Evolutionary conservation across 2,329 filamentous ascomycete genomes (phyloP), one percentile per base, ranked within the genome.

Genomic region (Seiridium unicorne): DNA sequence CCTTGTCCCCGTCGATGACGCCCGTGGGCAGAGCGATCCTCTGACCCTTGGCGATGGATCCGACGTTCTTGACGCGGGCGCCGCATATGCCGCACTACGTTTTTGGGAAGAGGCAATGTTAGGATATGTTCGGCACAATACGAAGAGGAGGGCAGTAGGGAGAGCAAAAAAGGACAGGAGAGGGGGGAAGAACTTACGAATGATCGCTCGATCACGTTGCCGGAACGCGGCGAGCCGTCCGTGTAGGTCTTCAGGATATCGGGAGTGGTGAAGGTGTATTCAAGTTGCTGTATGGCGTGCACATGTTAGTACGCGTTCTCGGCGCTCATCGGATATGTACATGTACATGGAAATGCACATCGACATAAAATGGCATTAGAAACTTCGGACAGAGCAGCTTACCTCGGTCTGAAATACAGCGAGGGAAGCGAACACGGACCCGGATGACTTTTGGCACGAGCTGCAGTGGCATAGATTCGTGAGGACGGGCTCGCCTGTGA

Each of bases 391-490:
- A 31, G 34, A 44, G 6, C 8, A 32, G 18, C 55, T 5, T 61
- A 66, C 69, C 55, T 68, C 65, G 36, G 47, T n/a, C 18, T 59
- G 61, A 56, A 62, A 70, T n/a, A n/a, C 60, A 36, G 59, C 65
- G n/a, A 65, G 32, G 9, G 61, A 53, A 6, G 54, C 60, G 36
- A 64, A 67, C 4, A 60, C n/a, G 5, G 18, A 46, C 9, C 66
- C 68, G 3, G 60, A 58, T 18, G 10, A 38, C 44, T 70, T 70
- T 60, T 70, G 67, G 61, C 67, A 70, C 32, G 66, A 61, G 13
- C 38, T 59, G 61, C 68, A 71, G 60, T 71, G 67, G 61, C 69
- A 71, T 26, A 68, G 47, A 44, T 66, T 67, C n/a, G 51, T 60
- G 42, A 48, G 34, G 8, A 62, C 3, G 40, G 69, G 66, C 3